Evolutionary conservation across 441 rosid species (phyloP).

Genomic region (Populus hybrid): DNA sequence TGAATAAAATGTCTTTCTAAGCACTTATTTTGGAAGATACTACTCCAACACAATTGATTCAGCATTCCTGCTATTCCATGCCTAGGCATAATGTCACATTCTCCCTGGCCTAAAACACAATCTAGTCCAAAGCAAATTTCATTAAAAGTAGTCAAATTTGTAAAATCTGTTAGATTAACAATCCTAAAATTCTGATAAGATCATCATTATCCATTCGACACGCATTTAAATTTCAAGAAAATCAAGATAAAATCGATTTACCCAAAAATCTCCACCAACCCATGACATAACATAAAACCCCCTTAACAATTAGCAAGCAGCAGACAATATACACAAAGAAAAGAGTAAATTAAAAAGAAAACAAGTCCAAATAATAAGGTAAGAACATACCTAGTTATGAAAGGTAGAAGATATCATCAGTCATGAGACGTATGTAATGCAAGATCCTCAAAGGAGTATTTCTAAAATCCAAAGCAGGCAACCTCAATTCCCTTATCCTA

Average conservation of each 20-base stretch:
- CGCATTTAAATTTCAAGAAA: neutral
- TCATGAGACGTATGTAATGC: neutral
- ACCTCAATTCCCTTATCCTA: neutral
- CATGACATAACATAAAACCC: neutral
- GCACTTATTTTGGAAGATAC: neutral
- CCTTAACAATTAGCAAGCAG: neutral
- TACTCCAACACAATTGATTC: neutral
- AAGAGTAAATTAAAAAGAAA: neutral
- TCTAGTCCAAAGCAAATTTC: neutral
- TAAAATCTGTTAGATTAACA: neutral
- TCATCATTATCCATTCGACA: neutral
- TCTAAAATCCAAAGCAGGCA: neutral
- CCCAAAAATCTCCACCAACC: neutral
- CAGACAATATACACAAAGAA: neutral
- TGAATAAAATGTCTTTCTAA: neutral
- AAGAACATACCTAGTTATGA: neutral
- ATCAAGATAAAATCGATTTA: neutral
- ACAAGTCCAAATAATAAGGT: neutral
- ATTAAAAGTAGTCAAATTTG: neutral
- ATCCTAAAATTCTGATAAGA: neutral
- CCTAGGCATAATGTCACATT: neutral
- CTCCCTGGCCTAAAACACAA: neutral
- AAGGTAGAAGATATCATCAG: neutral
- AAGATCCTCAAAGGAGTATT: neutral
- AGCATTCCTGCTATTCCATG: neutral